A percentile compares a stretch with the other conserved stretches of the same genome.
These are phyloP conservation scores for Coemansia sp. DNA, from an alignment of 192 early-diverging fungal species.

Conservation along the genomic window DNA sequence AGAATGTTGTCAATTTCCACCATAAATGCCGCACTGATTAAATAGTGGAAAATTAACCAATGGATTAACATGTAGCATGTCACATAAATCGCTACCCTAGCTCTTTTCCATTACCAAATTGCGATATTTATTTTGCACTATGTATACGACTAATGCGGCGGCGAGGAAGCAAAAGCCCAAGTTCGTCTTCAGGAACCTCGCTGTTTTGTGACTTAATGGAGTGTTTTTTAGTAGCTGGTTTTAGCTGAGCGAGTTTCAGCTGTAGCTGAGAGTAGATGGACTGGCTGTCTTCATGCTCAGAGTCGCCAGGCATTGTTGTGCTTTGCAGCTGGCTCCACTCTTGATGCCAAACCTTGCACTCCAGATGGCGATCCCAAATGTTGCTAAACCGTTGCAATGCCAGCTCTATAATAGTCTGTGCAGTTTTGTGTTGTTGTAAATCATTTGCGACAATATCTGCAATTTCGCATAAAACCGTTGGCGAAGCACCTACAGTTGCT, in stretches of 20 bases:
- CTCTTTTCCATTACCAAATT: too few relatives aligned
- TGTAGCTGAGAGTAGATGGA: too few relatives aligned
- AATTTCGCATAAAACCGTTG: conserved; percentile 22
- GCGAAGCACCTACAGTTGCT: conserved; percentile 30
- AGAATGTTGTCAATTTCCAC: too few relatives aligned
- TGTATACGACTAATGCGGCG: neutral
- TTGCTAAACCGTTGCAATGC: conserved; percentile 26
- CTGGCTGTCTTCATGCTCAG: too few relatives aligned
- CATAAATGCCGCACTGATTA: too few relatives aligned
- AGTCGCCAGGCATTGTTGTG: neutral
- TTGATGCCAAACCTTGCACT: conserved; percentile 33
- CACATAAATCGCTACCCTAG: too few relatives aligned
- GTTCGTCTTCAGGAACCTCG: conserved; percentile 22
- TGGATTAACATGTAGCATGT: too few relatives aligned
- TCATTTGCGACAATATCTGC: conserved; percentile 16
- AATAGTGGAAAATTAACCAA: too few relatives aligned
- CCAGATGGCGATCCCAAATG: conserved; percentile 31
- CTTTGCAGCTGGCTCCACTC: conserved; percentile 33
- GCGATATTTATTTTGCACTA: too few relatives aligned
- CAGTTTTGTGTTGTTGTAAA: conserved; percentile 15
- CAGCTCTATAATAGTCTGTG: conserved; percentile 15
- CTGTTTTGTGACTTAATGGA: neutral
- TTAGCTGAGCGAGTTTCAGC: neutral
- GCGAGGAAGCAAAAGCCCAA: conserved; percentile 25
- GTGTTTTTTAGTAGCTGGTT: neutral